phyloP scores from a whole-genome alignment of 495 filamentous ascomycete genomes.

The Penicillium diatomitis region DNA sequence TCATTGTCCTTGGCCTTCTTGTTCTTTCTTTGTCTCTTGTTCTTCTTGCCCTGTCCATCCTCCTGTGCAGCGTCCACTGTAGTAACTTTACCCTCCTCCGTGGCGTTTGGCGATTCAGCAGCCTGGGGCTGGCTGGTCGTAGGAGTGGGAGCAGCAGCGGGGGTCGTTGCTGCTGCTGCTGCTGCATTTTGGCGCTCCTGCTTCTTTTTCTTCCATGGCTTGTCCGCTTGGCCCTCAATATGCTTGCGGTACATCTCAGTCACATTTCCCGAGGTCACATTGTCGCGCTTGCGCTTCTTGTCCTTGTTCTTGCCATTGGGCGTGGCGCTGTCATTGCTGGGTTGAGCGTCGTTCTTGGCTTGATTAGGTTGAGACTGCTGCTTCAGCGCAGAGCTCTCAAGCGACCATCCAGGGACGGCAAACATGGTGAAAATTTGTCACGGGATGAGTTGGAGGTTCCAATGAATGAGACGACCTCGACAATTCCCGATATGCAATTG shows the following conservation, averaged over 20 bases:
- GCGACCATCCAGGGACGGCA: slow-evolving; percentile 81
- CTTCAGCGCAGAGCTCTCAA: slow-evolving; percentile 61
- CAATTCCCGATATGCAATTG: too few species aligned
- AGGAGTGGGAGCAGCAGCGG: slow-evolving; percentile 12
- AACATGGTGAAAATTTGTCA: slow-evolving; percentile 53
- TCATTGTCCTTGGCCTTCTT: slow-evolving; percentile 30
- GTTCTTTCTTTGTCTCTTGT: slow-evolving; percentile 27
- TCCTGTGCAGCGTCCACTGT: slow-evolving; percentile 16
- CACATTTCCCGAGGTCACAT: slow-evolving; percentile 63
- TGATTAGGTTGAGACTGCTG: slow-evolving; percentile 47
- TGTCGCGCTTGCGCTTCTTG: slow-evolving; percentile 47
- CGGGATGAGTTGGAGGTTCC: too few species aligned
- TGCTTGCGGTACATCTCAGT: slow-evolving; percentile 67
- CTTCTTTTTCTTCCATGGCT: slow-evolving; percentile 38
- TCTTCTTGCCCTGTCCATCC: slow-evolving; percentile 16
- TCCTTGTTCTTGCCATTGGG: slow-evolving; percentile 29
- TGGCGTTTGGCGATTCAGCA: neutral
- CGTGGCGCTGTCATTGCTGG: slow-evolving; percentile 19
- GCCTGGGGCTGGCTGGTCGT: too few species aligned
- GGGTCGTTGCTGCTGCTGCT: slow-evolving; percentile 7
- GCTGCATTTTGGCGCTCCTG: slow-evolving; percentile 15
- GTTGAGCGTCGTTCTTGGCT: slow-evolving; percentile 15
- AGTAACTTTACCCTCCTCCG: slow-evolving; percentile 15
- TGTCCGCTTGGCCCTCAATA: slow-evolving; percentile 55
- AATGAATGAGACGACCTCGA: too few species aligned